These are phyloP conservation scores for Suhomyces bokatorum DNA, from an alignment of 1,139 yeast genomes.

Conservation along the genomic window DNA sequence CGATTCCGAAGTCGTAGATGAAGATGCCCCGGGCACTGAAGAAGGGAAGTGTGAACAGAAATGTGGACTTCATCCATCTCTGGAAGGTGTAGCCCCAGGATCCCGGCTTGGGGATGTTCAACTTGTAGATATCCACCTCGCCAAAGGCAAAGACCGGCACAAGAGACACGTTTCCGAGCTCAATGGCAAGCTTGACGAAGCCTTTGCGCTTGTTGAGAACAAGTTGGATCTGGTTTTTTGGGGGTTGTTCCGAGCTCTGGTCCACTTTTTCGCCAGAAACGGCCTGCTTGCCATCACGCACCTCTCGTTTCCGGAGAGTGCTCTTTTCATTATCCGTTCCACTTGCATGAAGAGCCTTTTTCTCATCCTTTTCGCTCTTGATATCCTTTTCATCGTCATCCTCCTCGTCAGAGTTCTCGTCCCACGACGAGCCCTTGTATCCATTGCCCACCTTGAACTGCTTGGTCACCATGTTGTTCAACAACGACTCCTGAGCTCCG, in stretches of 20 bases:
- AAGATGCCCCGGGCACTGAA: slow-evolving; percentile 92
- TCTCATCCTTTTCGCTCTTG: too few species aligned
- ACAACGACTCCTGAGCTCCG: slow-evolving; percentile 88
- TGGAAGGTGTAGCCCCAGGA: slow-evolving; percentile 61
- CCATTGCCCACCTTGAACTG: slow-evolving; percentile 41
- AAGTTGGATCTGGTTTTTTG: slow-evolving; percentile 38
- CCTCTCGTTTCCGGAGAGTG: too few species aligned
- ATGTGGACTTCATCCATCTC: slow-evolving; percentile 63
- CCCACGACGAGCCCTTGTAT: slow-evolving; percentile 31
- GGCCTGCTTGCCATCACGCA: too few species aligned
- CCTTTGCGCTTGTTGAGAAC: slow-evolving; percentile 83
- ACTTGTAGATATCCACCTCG: slow-evolving; percentile 77
- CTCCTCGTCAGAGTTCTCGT: background rate
- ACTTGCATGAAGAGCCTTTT: too few species aligned
- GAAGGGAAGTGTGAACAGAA: slow-evolving; percentile 86
- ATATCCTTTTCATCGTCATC: background rate
- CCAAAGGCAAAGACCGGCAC: slow-evolving; percentile 95
- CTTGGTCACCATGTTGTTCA: slow-evolving; percentile 45
- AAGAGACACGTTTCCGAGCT: slow-evolving; percentile 70
- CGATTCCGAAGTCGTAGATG: slow-evolving; percentile 86
- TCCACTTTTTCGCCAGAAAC: background rate
- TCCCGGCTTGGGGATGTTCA: slow-evolving; percentile 54
- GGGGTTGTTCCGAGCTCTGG: background rate
- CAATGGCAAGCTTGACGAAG: slow-evolving; percentile 82
- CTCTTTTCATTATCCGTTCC: too few species aligned